Conservation (phyloP, 768 basidiomycete genomes). For the Phanerochaete carnosa region DNA sequence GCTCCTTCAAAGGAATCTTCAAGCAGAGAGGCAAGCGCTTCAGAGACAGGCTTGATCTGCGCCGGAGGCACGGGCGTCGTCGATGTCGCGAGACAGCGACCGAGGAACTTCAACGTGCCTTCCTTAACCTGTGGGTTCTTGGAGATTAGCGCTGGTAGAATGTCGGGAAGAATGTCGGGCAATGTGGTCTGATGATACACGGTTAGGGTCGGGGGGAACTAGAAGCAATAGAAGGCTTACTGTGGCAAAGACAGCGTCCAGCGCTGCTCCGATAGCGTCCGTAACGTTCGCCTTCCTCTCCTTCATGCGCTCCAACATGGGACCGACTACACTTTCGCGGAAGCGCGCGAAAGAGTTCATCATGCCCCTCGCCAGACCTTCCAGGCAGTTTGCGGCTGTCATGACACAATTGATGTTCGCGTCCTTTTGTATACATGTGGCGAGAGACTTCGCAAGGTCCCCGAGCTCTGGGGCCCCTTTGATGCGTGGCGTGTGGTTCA, state of each 20-base stretch:
- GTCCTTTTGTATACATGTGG: slow-evolving; percentile 78
- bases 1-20: slow-evolving; percentile 91
- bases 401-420: slow-evolving; percentile 96
- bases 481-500: slow-evolving; percentile 71
- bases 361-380: slow-evolving; percentile 82
- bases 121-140: slow-evolving; percentile 99
- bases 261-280: slow-evolving; percentile 80
- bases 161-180: slow-evolving; percentile 78
- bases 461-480: slow-evolving; percentile 76
- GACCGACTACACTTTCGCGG: slow-evolving; percentile 66
- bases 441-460: slow-evolving; percentile 74
- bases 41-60: slow-evolving; percentile 81
- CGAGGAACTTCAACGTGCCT: slow-evolving; percentile 84
- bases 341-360: slow-evolving; percentile 71
- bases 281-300: slow-evolving; percentile 91
- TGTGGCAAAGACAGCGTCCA: slow-evolving; percentile 85
- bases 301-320: slow-evolving; percentile 86
- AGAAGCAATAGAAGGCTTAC: slow-evolving; percentile 41
- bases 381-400: slow-evolving; percentile 79
- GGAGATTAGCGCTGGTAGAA: slow-evolving; percentile 69
- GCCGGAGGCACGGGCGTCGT: slow-evolving; percentile 63
- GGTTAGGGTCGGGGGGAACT: background rate
- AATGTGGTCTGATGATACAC: slow-evolving; percentile 58
- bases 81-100: slow-evolving; percentile 71
- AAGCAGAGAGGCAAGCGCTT: slow-evolving; percentile 67